Percentiles rank a stretch among this genome's conserved stretches.
Evolutionary conservation across 2,329 filamentous ascomycete genomes (phyloP).

Genomic region (Paramyrothecium sp.): DNA sequence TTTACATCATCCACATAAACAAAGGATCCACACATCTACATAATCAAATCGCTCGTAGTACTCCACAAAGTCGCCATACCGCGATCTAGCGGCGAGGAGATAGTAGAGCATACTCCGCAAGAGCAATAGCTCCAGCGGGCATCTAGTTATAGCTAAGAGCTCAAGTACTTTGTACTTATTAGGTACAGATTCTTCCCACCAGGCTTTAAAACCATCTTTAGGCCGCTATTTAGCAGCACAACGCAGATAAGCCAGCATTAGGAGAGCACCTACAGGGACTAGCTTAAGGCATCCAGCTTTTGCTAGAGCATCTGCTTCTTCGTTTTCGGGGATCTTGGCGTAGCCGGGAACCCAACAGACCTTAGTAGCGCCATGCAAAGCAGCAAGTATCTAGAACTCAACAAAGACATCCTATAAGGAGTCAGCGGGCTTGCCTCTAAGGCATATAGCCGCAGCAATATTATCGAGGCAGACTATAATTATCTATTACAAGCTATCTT

Average conservation of each 20-base stretch:
- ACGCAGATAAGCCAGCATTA: slow-evolving; percentile 3
- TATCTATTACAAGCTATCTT: background rate
- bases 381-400: slow-evolving; percentile 4
- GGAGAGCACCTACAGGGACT: slow-evolving; percentile 1
- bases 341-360: slow-evolving; percentile 9
- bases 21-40: background rate
- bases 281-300: slow-evolving; percentile 6
- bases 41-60: slow-evolving; percentile 6
- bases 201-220: slow-evolving; percentile 3
- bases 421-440: slow-evolving; percentile 11
- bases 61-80: slow-evolving; percentile 1
- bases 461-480: slow-evolving; percentile 15
- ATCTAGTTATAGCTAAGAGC: background rate
- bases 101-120: slow-evolving; percentile 1
- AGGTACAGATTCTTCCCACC: slow-evolving; percentile 4
- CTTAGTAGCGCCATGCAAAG: slow-evolving; percentile 1
- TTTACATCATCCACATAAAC: slow-evolving; percentile 5
- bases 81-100: slow-evolving; percentile 1
- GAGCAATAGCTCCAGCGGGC: background rate
- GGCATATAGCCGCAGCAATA: slow-evolving; percentile 8
- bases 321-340: slow-evolving; percentile 6
- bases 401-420: slow-evolving; percentile 12
- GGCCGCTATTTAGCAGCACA: slow-evolving; percentile 3
- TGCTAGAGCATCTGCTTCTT: slow-evolving; percentile 7
- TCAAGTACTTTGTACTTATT: background rate